These are phyloP conservation scores for Thermomucor indicae-seudaticae DNA, from an alignment of 371 early-diverging fungal species.

Conservation along the genomic window DNA sequence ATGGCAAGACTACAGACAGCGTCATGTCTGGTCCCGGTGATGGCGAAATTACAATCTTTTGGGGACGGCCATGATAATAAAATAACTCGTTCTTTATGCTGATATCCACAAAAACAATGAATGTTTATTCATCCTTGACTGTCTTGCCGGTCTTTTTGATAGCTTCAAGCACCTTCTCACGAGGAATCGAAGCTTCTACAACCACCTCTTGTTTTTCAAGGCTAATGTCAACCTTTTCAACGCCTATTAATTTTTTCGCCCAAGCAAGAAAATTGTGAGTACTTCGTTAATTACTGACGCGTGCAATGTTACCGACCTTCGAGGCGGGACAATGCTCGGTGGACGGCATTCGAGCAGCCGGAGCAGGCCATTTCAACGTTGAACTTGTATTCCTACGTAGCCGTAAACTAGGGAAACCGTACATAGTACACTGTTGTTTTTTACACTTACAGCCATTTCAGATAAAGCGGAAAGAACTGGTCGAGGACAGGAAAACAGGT, in stretches of 20 bases:
- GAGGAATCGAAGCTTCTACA: constrained; percentile 42
- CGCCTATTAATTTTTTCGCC: constrained; percentile 21
- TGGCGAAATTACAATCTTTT: constrained; percentile 49
- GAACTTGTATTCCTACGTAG: constrained; percentile 60
- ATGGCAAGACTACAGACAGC: constrained; percentile 25
- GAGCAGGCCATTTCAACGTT: constrained; percentile 81
- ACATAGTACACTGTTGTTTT: too few species aligned
- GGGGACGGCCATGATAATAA: constrained; percentile 26
- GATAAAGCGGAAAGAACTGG: too few species aligned
- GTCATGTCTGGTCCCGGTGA: constrained; percentile 37
- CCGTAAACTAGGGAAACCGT: too few species aligned
- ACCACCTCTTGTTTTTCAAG: constrained; percentile 71
- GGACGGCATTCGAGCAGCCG: constrained; percentile 80
- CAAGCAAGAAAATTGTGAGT: neutral
- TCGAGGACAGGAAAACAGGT: too few species aligned
- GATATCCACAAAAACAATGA: neutral
- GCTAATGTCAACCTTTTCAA: constrained; percentile 57
- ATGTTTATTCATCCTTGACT: constrained; percentile 26
- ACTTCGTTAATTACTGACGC: constrained; percentile 17
- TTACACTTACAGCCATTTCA: too few species aligned
- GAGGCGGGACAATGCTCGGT: constrained; percentile 62
- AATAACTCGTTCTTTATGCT: neutral
- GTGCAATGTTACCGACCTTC: too few species aligned
- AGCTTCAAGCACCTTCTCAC: constrained; percentile 60
- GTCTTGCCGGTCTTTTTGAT: constrained; percentile 73